Conservation (phyloP, 1,284 basidiomycete genomes). For the Ustilago tritici region DNA sequence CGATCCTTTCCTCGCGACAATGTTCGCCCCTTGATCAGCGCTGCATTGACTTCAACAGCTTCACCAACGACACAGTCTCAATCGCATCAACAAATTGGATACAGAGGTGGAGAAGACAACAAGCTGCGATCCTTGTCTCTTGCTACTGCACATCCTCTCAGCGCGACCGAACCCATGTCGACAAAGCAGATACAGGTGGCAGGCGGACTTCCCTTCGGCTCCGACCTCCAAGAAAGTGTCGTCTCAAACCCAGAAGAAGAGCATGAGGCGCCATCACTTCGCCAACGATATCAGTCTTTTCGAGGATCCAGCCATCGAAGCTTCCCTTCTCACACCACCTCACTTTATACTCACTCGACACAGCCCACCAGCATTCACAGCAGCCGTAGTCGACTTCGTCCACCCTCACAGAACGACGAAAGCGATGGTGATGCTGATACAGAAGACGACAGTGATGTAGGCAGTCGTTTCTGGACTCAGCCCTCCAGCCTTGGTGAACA, state of each 20-base stretch:
- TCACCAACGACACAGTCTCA: constrained; percentile 10
- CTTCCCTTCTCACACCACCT: constrained; percentile 15
- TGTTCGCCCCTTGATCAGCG: not conserved
- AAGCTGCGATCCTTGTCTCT: constrained; percentile 28
- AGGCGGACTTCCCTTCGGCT: not conserved
- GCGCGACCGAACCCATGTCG: not conserved
- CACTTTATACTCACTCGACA: constrained; percentile 16
- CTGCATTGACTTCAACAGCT: not conserved
- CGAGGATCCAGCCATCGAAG: constrained; percentile 21
- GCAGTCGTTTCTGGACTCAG: constrained; percentile 27
- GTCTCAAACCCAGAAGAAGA: not conserved
- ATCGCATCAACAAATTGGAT: not conserved
- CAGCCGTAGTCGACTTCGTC: not conserved
- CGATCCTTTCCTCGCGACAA: not conserved
- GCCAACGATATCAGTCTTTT: constrained; percentile 6
- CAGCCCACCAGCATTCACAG: constrained; percentile 23
- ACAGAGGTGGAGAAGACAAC: not conserved
- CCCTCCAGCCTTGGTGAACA: constrained; percentile 24
- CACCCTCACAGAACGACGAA: not conserved
- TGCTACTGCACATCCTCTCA: constrained; percentile 16
- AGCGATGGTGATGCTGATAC: not conserved
- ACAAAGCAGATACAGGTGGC: too few species aligned
- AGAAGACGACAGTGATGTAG: constrained; percentile 22
- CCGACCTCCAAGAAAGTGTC: too few species aligned
- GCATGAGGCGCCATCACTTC: not conserved